A percentile compares a stretch with the other conserved stretches of the same genome.
Conservation (phyloP, 192 early-diverging fungal species). For the Coemansia sp. region DNA sequence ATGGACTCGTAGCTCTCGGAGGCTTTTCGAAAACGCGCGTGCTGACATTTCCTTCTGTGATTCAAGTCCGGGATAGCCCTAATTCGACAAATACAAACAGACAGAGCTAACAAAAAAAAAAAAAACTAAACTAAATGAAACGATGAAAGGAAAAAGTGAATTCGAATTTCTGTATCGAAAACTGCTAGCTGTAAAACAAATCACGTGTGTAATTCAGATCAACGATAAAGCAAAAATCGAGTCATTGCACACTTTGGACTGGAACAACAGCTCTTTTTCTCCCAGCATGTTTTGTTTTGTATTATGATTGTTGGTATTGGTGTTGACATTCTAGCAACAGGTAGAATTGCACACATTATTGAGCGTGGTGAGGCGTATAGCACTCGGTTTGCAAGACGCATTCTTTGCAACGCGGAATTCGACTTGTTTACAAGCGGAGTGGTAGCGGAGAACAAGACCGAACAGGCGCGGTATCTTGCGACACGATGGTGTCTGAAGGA, state of each 20-base stretch:
- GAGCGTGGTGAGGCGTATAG: slow-evolving; percentile 47
- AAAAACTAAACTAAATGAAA: neutral
- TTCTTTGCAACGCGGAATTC: slow-evolving; percentile 57
- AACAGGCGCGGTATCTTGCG: slow-evolving; percentile 28
- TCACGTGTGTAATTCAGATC: no score
- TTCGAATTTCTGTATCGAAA: no score
- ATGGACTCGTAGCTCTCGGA: slow-evolving; percentile 92
- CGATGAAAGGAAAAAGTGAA: neutral
- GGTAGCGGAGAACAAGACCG: neutral
- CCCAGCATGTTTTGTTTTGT: neutral
- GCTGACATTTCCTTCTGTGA: slow-evolving; percentile 28
- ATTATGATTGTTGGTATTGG: slow-evolving; percentile 79
- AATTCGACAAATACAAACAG: neutral
- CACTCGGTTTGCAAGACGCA: slow-evolving; percentile 61
- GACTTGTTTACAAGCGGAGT: neutral
- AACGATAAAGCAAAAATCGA: no score
- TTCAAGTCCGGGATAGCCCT: neutral
- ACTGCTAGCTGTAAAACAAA: no score
- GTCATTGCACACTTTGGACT: no score
- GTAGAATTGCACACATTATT: slow-evolving; percentile 64
- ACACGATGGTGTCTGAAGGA: slow-evolving; percentile 53
- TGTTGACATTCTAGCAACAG: slow-evolving; percentile 72
- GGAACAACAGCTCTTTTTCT: neutral
- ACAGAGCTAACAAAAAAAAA: neutral
- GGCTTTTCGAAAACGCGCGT: slow-evolving; percentile 60